Evolutionary conservation across 176 grass and related monocot genomes (phyloP).

Genomic region (Oryza nivara): DNA sequence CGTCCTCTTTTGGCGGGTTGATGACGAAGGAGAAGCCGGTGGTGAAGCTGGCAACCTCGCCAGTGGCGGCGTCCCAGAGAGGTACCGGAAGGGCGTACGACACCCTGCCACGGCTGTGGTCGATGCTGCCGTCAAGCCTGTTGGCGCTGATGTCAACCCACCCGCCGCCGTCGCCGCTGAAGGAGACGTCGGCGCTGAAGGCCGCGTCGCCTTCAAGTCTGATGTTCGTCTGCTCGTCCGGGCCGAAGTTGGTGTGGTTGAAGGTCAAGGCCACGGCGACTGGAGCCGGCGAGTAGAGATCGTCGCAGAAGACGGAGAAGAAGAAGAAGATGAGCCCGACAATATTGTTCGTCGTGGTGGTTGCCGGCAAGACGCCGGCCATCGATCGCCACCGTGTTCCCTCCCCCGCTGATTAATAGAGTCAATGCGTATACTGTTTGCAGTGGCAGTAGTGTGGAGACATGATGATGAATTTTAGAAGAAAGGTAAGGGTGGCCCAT

Average conservation of each 20-base stretch:
- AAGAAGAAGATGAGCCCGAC: background rate
- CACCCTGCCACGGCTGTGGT: background rate
- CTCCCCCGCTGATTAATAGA: too few relatives aligned
- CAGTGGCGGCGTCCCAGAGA: background rate
- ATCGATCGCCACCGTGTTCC: too few relatives aligned
- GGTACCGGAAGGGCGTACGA: background rate
- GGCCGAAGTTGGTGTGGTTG: background rate
- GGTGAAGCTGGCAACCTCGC: conserved; percentile 29
- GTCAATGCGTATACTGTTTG: too few relatives aligned
- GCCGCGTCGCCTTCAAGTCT: background rate
- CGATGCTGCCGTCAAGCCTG: background rate
- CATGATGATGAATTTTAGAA: too few relatives aligned
- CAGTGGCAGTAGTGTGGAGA: too few relatives aligned
- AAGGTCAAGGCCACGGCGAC: background rate
- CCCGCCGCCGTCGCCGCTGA: background rate
- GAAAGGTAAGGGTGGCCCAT: too few relatives aligned
- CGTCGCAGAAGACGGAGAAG: background rate
- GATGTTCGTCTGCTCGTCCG: background rate
- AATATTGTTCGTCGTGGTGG: too few relatives aligned
- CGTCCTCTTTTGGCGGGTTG: background rate
- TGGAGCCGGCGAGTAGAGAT: background rate
- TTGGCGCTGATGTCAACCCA: background rate
- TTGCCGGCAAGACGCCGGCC: too few relatives aligned
- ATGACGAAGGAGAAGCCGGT: conserved; percentile 6
- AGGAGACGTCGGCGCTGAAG: too few relatives aligned